phyloP scores from a whole-genome alignment of 768 basidiomycete genomes.

The Hebeloma cylindrosporum region DNA sequence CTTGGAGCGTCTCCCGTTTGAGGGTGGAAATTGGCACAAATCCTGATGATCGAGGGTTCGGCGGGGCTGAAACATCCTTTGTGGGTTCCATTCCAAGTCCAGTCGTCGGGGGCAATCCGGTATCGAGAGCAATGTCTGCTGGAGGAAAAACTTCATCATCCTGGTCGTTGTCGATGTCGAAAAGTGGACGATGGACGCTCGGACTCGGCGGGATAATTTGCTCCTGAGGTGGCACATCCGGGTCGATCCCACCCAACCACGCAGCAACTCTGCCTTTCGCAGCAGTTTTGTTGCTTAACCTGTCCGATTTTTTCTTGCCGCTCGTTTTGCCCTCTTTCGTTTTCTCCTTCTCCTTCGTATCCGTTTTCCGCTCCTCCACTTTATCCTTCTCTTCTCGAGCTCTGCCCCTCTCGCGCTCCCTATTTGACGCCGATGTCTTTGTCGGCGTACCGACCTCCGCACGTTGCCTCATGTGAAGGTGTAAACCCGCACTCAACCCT shows the following conservation, averaged over 20 bases:
- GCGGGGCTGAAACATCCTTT: constrained; percentile 35
- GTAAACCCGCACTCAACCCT: constrained; percentile 16
- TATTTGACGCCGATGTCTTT: constrained; percentile 12
- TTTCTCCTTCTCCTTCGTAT: constrained; percentile 25
- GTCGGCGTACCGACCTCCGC: constrained; percentile 21
- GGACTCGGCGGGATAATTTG: constrained; percentile 46
- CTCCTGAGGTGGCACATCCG: constrained; percentile 52
- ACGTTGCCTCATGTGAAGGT: constrained; percentile 24
- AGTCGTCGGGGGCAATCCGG: constrained; percentile 6
- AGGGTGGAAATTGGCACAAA: constrained; percentile 66
- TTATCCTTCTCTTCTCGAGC: constrained; percentile 16
- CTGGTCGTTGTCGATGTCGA: constrained; percentile 8
- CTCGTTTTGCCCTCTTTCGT: constrained; percentile 25
- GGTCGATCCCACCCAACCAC: constrained; percentile 71
- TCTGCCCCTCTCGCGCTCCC: constrained; percentile 18
- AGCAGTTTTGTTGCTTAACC: constrained; percentile 33
- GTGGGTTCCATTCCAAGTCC: constrained; percentile 7
- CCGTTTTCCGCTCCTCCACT: constrained; percentile 16
- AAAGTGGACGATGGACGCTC: constrained; percentile 25
- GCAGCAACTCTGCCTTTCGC: constrained; percentile 75
- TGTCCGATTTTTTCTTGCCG: constrained; percentile 28
- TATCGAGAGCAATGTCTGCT: background rate
- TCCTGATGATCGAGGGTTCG: constrained; percentile 76
- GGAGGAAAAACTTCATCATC: constrained; percentile 7
- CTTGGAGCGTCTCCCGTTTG: constrained; percentile 38